Base-by-base conservation (phyloP, 2,329 filamentous ascomycete species). In the Monosporascus ibericus region DNA sequence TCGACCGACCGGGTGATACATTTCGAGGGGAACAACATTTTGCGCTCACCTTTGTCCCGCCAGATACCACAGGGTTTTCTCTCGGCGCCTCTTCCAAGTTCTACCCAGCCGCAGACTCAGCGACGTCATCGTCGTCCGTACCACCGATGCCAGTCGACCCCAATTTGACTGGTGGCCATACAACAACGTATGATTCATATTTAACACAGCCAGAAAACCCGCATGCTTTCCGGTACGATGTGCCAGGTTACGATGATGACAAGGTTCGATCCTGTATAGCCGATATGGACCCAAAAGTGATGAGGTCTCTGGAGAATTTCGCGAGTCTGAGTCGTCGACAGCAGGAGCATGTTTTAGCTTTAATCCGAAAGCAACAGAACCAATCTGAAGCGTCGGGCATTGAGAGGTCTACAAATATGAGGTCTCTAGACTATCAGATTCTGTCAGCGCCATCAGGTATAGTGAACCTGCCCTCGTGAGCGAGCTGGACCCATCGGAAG, bases 261-360 rank as follows among this genome's bases (percentile, higher is more conserved):
- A 55, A 59, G 38, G 36, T 53, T 15, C 55, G 54, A 50, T 38
- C 52, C 34, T 58, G 56, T 52, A 52, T 59, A 11, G 51, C 54
- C 5, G 57, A 52, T 5, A 52, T 60, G 6, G 57, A 58, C 30
- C 51, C 56, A 11, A 57, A 62, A 47, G 58, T 62, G 53, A 48
- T 62, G 44, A 48, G 52, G 22, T 60, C 63, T 2, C 56, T 65
- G 11, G 58, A 64, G 22, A 60, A 56, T 25, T 57, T 65, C 42
- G 59, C 58, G 22, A 53, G 51, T 40, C 53, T 60, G 47, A 62
- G 49, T 36, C 52, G 59, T 25, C 53, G 50, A 37, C 63, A 65
- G 34, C 63, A 63, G 44, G 58, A 61, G 48, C 58, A 65, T 5
- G 50, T 63, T 6, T 37, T 63, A 17, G 52, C 50, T n/a, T 52